Conservation (phyloP, 2,329 filamentous ascomycete genomes). For the Botrytis byssoidea region DNA sequence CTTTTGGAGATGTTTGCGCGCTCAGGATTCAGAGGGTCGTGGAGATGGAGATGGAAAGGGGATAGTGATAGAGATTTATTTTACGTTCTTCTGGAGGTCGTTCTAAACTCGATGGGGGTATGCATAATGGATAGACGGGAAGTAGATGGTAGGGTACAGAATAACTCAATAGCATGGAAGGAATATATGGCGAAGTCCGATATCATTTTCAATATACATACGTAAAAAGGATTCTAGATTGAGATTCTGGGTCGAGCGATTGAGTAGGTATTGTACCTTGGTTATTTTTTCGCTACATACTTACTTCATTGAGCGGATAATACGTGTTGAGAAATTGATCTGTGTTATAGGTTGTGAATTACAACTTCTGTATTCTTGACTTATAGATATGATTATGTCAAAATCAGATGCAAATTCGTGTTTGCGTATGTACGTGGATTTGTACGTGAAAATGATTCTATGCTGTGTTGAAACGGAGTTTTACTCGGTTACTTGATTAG, state of each 20-base stretch:
- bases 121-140: neutral
- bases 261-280: neutral
- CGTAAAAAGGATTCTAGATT: neutral
- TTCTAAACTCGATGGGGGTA: neutral
- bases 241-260: neutral
- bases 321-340: neutral
- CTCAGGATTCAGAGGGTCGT: neutral
- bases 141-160: neutral
- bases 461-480: neutral
- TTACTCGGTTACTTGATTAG: neutral
- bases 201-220: neutral
- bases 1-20: neutral
- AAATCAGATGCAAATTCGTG: neutral
- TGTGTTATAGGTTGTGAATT: neutral
- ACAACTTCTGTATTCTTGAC: neutral
- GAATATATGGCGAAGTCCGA: neutral
- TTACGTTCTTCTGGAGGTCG: neutral
- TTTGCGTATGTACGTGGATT: neutral
- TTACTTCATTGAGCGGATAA: neutral
- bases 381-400: no score
- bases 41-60: neutral
- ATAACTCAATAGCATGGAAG: neutral
- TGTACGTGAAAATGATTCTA: neutral
- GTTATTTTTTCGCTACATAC: neutral
- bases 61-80: neutral